Percentiles rank a stretch among this genome's conserved stretches.
Conservation (phyloP, 176 grass and related monocot species). For the Stipa capillata region DNA sequence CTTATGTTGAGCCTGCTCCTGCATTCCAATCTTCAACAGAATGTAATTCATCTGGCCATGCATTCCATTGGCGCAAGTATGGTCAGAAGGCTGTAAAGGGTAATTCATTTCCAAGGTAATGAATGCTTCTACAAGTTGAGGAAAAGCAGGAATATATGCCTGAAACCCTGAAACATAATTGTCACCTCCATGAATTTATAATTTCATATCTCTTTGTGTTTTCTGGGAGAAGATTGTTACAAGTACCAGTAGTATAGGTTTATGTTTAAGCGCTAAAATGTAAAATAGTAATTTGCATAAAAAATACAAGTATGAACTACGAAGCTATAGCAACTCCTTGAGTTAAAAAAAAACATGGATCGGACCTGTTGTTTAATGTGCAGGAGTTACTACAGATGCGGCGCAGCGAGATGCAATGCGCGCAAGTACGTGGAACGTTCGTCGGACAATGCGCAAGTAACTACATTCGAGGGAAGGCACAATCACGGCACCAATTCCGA, state of each 20-base stretch:
- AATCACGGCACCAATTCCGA: constrained; percentile 13
- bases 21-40: constrained; percentile 9
- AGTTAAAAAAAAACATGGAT: too few species aligned
- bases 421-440: constrained; percentile 46
- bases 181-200: neutral
- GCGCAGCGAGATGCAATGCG: constrained; percentile 37
- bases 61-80: constrained; percentile 62
- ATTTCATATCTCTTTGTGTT: neutral
- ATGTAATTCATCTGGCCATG: constrained; percentile 17
- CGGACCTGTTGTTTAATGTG: neutral
- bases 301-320: neutral
- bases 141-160: too few species aligned
- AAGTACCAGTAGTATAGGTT: neutral
- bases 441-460: constrained; percentile 33
- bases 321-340: neutral
- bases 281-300: neutral
- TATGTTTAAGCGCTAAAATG: neutral
- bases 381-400: constrained; percentile 54
- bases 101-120: constrained; percentile 51
- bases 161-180: too few species aligned
- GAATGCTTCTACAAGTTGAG: neutral
- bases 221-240: neutral
- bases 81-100: constrained; percentile 63
- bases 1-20: neutral
- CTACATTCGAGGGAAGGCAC: constrained; percentile 52